Percentiles rank a stretch among this genome's conserved stretches.
Evolutionary conservation across 1,284 basidiomycete genomes (phyloP).

Genomic region (Pyrrhoderma lamaoense): DNA sequence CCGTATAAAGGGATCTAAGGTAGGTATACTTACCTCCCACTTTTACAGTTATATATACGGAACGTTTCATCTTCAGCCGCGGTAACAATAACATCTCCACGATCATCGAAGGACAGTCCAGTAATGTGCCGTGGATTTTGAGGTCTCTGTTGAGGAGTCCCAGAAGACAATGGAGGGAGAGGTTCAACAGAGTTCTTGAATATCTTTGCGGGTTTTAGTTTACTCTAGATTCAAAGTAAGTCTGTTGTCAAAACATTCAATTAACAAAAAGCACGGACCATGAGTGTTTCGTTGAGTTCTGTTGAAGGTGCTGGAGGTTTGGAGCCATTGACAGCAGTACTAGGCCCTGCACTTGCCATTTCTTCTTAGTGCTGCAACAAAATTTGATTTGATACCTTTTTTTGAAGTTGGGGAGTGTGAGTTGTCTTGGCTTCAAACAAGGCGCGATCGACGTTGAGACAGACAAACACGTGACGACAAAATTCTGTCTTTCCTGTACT

Average conservation of each 20-base stretch:
- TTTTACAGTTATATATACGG: slow-evolving; percentile 80
- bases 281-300: slow-evolving; percentile 2
- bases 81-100: slow-evolving; percentile 80
- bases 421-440: too few relatives aligned
- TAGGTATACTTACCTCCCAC: slow-evolving; percentile 78
- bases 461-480: neutral
- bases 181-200: slow-evolving; percentile 74
- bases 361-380: too few relatives aligned
- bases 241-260: neutral
- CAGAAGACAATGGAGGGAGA: slow-evolving; percentile 41
- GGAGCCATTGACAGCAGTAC: neutral
- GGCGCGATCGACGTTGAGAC: neutral
- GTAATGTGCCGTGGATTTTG: slow-evolving; percentile 67
- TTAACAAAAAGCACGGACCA: slow-evolving; percentile 4
- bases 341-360: slow-evolving; percentile 13
- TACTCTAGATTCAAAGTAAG: slow-evolving; percentile 36
- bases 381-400: too few relatives aligned
- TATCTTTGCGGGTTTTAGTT: slow-evolving; percentile 84
- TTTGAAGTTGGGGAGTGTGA: too few relatives aligned
- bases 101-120: slow-evolving; percentile 85
- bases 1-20: slow-evolving; percentile 21
- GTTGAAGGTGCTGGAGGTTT: neutral
- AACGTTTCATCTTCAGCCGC: slow-evolving; percentile 93
- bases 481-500: too few relatives aligned
- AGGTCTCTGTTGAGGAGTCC: slow-evolving; percentile 33